Conservation (phyloP, 805 yeast species). For the Torulaspora franciscae region DNA sequence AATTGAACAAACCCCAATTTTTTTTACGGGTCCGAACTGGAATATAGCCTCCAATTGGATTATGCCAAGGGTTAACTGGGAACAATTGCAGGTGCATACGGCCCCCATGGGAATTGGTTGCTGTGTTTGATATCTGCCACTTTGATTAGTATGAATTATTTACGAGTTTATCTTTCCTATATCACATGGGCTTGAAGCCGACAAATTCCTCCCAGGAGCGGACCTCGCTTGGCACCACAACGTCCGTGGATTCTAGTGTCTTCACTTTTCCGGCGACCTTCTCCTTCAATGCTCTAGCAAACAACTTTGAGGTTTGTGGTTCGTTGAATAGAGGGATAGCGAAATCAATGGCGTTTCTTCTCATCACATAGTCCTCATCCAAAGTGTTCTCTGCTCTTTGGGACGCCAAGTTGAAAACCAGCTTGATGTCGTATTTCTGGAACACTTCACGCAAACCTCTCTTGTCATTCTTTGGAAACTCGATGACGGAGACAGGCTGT, state of each 20-base stretch:
- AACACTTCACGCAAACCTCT: slow-evolving; percentile 89
- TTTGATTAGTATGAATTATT: neutral
- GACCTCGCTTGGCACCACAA: slow-evolving; percentile 77
- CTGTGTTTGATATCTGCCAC: no score
- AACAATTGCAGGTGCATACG: no score
- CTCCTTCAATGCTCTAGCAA: slow-evolving; percentile 73
- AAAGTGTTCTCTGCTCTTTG: slow-evolving; percentile 79
- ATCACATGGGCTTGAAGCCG: slow-evolving; percentile 80
- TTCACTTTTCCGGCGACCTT: slow-evolving; percentile 51
- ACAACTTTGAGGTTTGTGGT: slow-evolving; percentile 85
- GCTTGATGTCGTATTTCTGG: slow-evolving; percentile 75
- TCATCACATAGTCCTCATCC: slow-evolving; percentile 94
- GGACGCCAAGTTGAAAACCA: slow-evolving; percentile 88
- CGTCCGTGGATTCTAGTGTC: slow-evolving; percentile 47
- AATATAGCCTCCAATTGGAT: no score
- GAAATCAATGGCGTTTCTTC: slow-evolving; percentile 98
- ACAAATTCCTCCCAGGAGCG: slow-evolving; percentile 95
- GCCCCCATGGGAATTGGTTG: no score
- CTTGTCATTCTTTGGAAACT: slow-evolving; percentile 90
- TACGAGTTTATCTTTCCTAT: neutral
- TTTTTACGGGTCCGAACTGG: no score
- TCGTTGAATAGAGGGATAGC: slow-evolving; percentile 95
- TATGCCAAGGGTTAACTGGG: no score
- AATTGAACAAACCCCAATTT: no score
- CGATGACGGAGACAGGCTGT: slow-evolving; percentile 46